Evolutionary conservation across 345 rosid species (phyloP).

Genomic region (Aquilaria yunnanensis): DNA sequence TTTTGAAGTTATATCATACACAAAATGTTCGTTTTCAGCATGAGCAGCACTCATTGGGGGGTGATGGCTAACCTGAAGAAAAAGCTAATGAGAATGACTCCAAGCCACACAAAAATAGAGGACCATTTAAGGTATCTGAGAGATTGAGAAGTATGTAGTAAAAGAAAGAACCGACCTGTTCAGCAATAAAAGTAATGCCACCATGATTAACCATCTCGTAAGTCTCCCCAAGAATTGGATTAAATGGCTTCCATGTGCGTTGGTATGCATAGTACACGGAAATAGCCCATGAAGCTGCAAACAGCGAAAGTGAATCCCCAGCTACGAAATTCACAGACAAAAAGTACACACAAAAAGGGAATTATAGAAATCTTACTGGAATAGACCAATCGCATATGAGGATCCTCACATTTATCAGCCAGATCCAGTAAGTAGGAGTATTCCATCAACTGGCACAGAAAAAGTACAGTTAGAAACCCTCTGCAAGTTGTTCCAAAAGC

Average conservation of each 20-base stretch:
- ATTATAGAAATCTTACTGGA: slow-evolving; percentile 40
- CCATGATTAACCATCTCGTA: slow-evolving; percentile 81
- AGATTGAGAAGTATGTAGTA: neutral
- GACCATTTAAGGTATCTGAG: neutral
- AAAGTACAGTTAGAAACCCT: neutral
- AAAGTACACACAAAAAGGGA: neutral
- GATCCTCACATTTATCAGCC: slow-evolving; percentile 93
- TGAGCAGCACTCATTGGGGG: slow-evolving; percentile 97
- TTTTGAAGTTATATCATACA: slow-evolving; percentile 75
- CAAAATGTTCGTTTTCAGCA: slow-evolving; percentile 85
- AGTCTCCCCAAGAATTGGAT: slow-evolving; percentile 97
- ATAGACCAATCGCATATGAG: slow-evolving; percentile 80
- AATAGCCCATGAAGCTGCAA: slow-evolving; percentile 80
- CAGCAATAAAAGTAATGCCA: slow-evolving; percentile 68
- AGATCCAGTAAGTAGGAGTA: slow-evolving; percentile 71
- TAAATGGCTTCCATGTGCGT: slow-evolving; percentile 95
- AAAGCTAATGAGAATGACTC: neutral
- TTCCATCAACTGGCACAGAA: slow-evolving; percentile 69
- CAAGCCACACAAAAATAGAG: neutral
- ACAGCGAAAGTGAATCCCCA: slow-evolving; percentile 10
- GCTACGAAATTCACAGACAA: neutral
- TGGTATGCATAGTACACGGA: slow-evolving; percentile 81
- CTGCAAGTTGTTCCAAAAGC: neutral
- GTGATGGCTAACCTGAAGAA: slow-evolving; percentile 81
- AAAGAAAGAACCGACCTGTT: slow-evolving; percentile 47